A percentile compares a stretch with the other conserved stretches of the same genome.
phyloP scores from a whole-genome alignment of 257 asterid species.

The Ocimum tenuiflorum region DNA sequence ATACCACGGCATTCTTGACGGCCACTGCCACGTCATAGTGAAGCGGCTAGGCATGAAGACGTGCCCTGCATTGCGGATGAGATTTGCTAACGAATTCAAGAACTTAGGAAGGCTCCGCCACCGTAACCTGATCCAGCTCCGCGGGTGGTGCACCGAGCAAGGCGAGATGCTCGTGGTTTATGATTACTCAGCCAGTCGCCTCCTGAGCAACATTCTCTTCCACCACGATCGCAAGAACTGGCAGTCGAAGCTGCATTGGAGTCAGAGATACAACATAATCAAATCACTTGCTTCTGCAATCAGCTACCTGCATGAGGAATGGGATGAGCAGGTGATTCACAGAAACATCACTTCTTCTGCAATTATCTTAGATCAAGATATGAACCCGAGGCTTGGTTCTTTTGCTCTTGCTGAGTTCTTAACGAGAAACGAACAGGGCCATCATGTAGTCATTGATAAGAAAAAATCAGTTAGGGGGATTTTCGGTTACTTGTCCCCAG shows the following conservation, averaged over 20 bases:
- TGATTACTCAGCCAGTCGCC: slow-evolving; percentile 47
- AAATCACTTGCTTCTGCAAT: slow-evolving; percentile 81
- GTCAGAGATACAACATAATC: slow-evolving; percentile 56
- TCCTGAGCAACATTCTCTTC: slow-evolving; percentile 58
- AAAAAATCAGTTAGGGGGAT: slow-evolving; percentile 62
- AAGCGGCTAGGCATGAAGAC: slow-evolving; percentile 87
- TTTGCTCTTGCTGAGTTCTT: slow-evolving; percentile 87
- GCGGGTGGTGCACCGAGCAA: slow-evolving; percentile 98
- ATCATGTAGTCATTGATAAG: slow-evolving; percentile 51
- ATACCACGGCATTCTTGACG: slow-evolving; percentile 59
- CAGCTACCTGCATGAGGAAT: slow-evolving; percentile 84
- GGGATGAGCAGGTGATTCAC: slow-evolving; percentile 98
- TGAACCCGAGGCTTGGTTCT: slow-evolving; percentile 81
- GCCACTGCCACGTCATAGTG: slow-evolving; percentile 41
- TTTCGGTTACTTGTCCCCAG: slow-evolving; percentile 83
- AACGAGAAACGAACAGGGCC: slow-evolving; percentile 62
- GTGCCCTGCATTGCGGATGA: slow-evolving; percentile 75
- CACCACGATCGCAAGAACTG: slow-evolving; percentile 22
- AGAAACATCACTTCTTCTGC: slow-evolving; percentile 87
- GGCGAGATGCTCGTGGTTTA: slow-evolving; percentile 96
- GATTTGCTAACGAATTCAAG: slow-evolving; percentile 68
- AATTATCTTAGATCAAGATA: slow-evolving; percentile 55
- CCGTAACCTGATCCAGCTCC: slow-evolving; percentile 71
- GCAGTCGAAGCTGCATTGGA: slow-evolving; percentile 38
- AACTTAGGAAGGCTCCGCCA: slow-evolving; percentile 77